Percentiles rank a stretch among this genome's conserved stretches.
Evolutionary conservation across 768 basidiomycete species (phyloP).

Genomic region (Floccularia luteovirens): DNA sequence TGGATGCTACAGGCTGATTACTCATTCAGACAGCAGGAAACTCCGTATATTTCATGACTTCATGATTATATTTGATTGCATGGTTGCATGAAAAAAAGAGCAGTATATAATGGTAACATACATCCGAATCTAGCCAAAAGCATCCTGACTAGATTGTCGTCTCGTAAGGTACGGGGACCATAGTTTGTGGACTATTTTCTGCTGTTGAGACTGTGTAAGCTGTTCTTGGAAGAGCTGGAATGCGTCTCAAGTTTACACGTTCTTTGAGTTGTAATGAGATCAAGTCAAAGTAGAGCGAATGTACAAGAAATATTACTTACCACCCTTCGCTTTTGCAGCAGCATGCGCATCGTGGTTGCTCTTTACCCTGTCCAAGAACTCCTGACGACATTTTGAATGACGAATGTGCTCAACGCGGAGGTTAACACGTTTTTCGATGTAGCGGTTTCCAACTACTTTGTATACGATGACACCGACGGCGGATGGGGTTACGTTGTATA

Average conservation of each 20-base stretch:
- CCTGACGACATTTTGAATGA: conserved; percentile 97
- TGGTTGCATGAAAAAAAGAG: too few relatives aligned
- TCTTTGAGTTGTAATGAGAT: conserved; percentile 32
- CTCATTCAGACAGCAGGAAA: too few relatives aligned
- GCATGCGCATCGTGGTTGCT: conserved; percentile 77
- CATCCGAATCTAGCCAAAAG: conserved; percentile 13
- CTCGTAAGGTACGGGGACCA: conserved; percentile 91
- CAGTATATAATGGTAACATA: too few relatives aligned
- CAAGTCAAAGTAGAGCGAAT: background rate
- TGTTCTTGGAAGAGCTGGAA: conserved; percentile 77
- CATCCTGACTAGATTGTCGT: conserved; percentile 75
- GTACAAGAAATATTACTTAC: conserved; percentile 36
- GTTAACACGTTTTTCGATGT: conserved; percentile 99
- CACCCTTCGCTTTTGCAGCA: conserved; percentile 87
- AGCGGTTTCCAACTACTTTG: conserved; percentile 98
- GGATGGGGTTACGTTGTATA: conserved; percentile 95
- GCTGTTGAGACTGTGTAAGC: conserved; percentile 64
- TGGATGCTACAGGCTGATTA: too few relatives aligned
- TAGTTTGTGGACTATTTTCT: conserved; percentile 86
- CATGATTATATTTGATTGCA: too few relatives aligned
- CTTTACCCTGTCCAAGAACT: conserved; percentile 96
- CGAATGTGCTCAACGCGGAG: conserved; percentile 91
- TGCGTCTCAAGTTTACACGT: conserved; percentile 78
- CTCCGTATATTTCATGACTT: too few relatives aligned
- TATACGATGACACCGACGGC: conserved; percentile 96